Evolutionary conservation across 208 protist genomes (phyloP), one percentile per base, ranked within the genome.

Genomic region (Leishmania gerbilli): DNA sequence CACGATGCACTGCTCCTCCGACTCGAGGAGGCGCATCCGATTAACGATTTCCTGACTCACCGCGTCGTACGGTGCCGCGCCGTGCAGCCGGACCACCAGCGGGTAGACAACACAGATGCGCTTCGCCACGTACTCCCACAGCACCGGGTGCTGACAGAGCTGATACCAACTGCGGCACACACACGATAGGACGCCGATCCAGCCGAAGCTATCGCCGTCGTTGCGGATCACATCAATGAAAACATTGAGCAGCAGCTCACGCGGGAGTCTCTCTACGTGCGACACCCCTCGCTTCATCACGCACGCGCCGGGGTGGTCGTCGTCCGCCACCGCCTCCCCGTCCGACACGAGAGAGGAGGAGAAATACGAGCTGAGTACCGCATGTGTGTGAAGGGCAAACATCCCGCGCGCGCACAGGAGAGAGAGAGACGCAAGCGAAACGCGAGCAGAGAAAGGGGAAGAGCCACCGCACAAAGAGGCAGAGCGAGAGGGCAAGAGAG

Each of bases 81-180:
- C 67, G 74, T 85, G 69, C 45, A 95, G 77, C 1, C 86, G 87
- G 67, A 85, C 80, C 53, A 96, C 86, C 0, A 96, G 87, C n/a
- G 93, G 93, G 77, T 95, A 95, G 19, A 87, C 90, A 7, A 95
- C 91, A 84, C 94, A 95, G 49, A 86, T 85, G 51, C 84, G 88
- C 76, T 94, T 93, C 9, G 88, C 87, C 7, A 93, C 88, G 77
- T 88, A 89, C 79, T 89, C 88, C 91, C 93, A 96, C 75, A 96
- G 84, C 40, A 92, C 80, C 9, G 88, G 68, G 78, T 95, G 87
- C 64, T 90, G 88, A 65, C 88, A 93, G 17, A 91, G 62, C 37
- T 62, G 84, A 74, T 90, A 82, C 91, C 93, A 96, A 17, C 77
- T 81, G 64, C 83, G 72, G 77, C 88, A 93, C 3, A 96, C 90